Percentiles rank a stretch among this genome's conserved stretches.
These are phyloP conservation scores for Hypomyces perniciosus DNA, from an alignment of 2,329 filamentous ascomycete genomes.

Conservation along the genomic window DNA sequence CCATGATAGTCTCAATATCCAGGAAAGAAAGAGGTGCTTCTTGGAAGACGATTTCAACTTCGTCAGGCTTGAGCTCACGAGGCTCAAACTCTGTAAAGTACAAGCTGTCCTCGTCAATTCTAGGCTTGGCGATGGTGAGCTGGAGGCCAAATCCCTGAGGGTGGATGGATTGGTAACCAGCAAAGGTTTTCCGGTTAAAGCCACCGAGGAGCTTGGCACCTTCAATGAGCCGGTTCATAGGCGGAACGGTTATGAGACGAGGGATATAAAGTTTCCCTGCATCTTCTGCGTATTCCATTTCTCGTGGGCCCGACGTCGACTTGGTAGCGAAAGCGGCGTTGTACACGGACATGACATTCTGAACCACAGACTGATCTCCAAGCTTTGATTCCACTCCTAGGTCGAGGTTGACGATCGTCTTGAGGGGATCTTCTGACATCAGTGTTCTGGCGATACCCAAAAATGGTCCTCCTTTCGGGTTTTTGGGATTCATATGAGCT, in stretches of 20 bases:
- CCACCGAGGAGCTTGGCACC: slow-evolving; percentile 13
- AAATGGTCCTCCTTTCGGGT: slow-evolving; percentile 34
- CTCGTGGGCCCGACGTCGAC: slow-evolving; percentile 19
- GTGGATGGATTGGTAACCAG: not conserved
- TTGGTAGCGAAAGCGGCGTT: slow-evolving; percentile 18
- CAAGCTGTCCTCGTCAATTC: slow-evolving; percentile 20
- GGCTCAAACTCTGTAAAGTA: slow-evolving; percentile 19
- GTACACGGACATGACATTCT: slow-evolving; percentile 23
- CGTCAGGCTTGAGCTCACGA: slow-evolving; percentile 21
- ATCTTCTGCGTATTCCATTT: slow-evolving; percentile 40
- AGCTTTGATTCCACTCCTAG: slow-evolving; percentile 22
- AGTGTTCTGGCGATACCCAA: slow-evolving; percentile 43
- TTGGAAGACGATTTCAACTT: slow-evolving; percentile 37
- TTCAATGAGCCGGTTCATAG: slow-evolving; percentile 42
- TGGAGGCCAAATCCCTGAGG: slow-evolving; percentile 13
- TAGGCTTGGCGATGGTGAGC: slow-evolving; percentile 22
- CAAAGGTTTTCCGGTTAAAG: slow-evolving; percentile 18
- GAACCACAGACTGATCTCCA: slow-evolving; percentile 8
- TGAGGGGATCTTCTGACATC: slow-evolving; percentile 43
- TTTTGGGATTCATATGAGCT: slow-evolving; percentile 30
- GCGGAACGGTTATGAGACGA: slow-evolving; percentile 34
- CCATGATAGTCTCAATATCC: slow-evolving; percentile 33
- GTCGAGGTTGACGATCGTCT: slow-evolving; percentile 39
- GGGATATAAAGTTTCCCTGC: slow-evolving; percentile 36
- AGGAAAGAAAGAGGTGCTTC: slow-evolving; percentile 28